Conservation (phyloP, 176 grass and related monocot genomes). For the Carex kokanica region DNA sequence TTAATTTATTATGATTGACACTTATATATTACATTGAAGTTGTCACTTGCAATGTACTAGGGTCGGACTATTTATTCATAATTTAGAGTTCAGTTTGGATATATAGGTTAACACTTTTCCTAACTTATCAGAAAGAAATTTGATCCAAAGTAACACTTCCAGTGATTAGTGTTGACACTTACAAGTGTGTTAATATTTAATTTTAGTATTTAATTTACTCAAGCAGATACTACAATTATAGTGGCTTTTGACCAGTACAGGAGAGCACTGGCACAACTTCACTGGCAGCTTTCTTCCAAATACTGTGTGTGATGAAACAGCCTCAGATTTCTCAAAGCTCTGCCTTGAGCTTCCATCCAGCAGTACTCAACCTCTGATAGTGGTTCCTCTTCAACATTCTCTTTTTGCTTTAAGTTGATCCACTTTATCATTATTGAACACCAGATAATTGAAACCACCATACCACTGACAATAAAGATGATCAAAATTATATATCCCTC, state of each 20-base stretch:
- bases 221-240: neutral
- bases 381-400: neutral
- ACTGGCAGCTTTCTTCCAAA: neutral
- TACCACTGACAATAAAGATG: neutral
- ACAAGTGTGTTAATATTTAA: neutral
- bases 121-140: neutral
- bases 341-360: neutral
- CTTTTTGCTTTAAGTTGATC: neutral
- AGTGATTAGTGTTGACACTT: neutral
- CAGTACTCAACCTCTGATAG: neutral
- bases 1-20: conserved; percentile 5
- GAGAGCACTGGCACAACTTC: neutral
- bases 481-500: neutral
- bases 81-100: neutral
- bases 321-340: conserved; percentile 8
- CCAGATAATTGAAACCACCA: neutral
- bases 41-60: neutral
- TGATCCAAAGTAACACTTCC: neutral
- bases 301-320: neutral
- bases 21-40: neutral
- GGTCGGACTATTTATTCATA: neutral
- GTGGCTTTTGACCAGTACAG: neutral
- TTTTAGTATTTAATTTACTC: neutral
- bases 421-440: neutral
- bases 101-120: neutral